Base-by-base conservation (phyloP, 140 eudicot genomes). In the Bidens hawaiensis region DNA sequence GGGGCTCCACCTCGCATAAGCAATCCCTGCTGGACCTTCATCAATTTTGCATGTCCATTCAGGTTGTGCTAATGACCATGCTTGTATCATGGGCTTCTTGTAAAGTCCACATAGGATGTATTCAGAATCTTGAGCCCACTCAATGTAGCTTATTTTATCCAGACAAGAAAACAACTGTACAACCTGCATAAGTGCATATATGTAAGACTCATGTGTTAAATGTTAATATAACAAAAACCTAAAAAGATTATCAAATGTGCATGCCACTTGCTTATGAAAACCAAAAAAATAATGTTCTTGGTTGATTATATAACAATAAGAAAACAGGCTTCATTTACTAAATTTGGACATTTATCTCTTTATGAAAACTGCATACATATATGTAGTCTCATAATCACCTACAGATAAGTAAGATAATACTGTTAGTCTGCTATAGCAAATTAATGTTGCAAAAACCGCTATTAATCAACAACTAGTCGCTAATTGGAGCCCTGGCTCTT, bases 1-100 rank as follows among this genome's bases (percentile, higher is more conserved):
- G 18, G 99, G 99, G 76, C 99, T 93, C 99, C 99, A 93, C 84
- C 99, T 93, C 11, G 99, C 99, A 62, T 79, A 93, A 36, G 96
- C 85, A 70, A 93, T 88, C 45, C 99, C 99, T 6, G 99, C 96
- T 51, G 89, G 93, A 53, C 99, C 99, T 78, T 93, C 99, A 34
- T 93, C 99, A 31, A 93, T 93, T 73, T 93, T 93, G 82, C 99
- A 93, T 14, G 99, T 93, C 99, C 99, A 93, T 31, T 93, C 99
- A 1, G 99, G 99, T 67, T 93, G 96, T 46, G 85, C 79, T 75
- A 88, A 60, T 21, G 99, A 93, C 99, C 99, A 93, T 28, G 94
- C 99, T 72, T 93, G 96, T 76, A 93, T 76, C 81, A 83, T 81
- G 8, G 99, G 94, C 71, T 74, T 93, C 76, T 88, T 93, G 72